Evolutionary conservation across 441 rosid species (phyloP).

Genomic region (Eutrema salsugineum): DNA sequence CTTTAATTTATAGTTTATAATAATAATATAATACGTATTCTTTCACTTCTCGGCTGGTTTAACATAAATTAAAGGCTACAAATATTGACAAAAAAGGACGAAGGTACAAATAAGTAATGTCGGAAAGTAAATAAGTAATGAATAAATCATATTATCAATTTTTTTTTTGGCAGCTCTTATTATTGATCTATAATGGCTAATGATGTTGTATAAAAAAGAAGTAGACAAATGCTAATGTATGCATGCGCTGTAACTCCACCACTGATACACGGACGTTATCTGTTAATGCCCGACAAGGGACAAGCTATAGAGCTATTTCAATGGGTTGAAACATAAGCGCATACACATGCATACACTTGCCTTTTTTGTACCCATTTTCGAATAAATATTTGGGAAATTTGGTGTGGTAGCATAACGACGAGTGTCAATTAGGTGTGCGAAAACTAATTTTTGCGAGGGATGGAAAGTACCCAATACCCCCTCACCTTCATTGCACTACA

Average conservation of each 20-base stretch:
- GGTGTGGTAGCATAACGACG: too few species aligned
- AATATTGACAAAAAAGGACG: too few species aligned
- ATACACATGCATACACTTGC: not conserved
- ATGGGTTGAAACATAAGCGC: constrained; percentile 8
- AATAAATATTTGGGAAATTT: not conserved
- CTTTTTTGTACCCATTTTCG: not conserved
- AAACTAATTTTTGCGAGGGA: too few species aligned
- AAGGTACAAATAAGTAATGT: not conserved
- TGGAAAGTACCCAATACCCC: too few species aligned
- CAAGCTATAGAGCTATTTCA: constrained; percentile 13
- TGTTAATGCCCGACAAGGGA: constrained; percentile 28
- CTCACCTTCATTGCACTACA: too few species aligned
- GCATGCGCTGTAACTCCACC: constrained; percentile 28
- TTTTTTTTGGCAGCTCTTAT: too few species aligned
- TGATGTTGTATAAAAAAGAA: not conserved
- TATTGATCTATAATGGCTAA: not conserved
- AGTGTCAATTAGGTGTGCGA: too few species aligned
- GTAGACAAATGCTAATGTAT: constrained; percentile 9
- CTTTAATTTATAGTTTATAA: not conserved
- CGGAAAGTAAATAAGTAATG: not conserved
- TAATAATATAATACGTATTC: not conserved
- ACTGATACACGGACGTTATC: not conserved
- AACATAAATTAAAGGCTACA: not conserved
- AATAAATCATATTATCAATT: not conserved
- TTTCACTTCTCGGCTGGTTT: not conserved